Conservation (phyloP, 495 filamentous ascomycete genomes). For the Glonium stellatum region DNA sequence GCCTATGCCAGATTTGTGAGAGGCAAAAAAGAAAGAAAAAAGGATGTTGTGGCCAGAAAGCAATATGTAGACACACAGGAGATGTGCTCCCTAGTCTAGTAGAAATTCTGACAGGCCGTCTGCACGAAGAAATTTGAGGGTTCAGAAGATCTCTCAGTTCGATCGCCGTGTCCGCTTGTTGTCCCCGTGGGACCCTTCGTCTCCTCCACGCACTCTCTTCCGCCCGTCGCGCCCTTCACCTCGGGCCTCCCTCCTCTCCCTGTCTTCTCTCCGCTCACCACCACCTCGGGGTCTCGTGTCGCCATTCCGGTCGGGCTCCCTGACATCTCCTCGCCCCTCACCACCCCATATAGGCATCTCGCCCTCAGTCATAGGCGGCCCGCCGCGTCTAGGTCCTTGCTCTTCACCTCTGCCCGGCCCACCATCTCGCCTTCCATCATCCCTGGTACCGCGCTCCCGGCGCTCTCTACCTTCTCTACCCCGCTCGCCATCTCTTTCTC, state of each 20-base stretch:
- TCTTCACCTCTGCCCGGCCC: conserved; percentile 5
- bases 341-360: conserved; percentile 1
- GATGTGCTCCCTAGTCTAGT: too few relatives aligned
- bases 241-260: conserved; percentile 14
- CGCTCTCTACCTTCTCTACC: conserved; percentile 2
- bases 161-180: conserved; percentile 10
- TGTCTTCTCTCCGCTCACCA: conserved; percentile 8
- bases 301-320: conserved; percentile 1
- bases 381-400: conserved; percentile 3
- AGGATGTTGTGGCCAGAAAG: too few relatives aligned
- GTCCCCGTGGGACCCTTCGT: conserved; percentile 11
- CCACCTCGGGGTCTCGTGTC: conserved; percentile 10
- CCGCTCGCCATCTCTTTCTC: conserved; percentile 1
- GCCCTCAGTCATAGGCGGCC: conserved; percentile 4
- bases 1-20: too few relatives aligned
- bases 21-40: too few relatives aligned
- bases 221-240: conserved; percentile 6
- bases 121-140: too few relatives aligned
- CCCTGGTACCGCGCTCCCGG: neutral
- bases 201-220: conserved; percentile 22
- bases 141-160: neutral
- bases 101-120: too few relatives aligned
- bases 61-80: too few relatives aligned
- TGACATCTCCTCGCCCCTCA: neutral
- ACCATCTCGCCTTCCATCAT: neutral